Percentiles rank a stretch among this genome's conserved stretches.
These are phyloP conservation scores for Claviceps purpurea DNA, from an alignment of 2,329 filamentous ascomycete species.

Conservation along the genomic window DNA sequence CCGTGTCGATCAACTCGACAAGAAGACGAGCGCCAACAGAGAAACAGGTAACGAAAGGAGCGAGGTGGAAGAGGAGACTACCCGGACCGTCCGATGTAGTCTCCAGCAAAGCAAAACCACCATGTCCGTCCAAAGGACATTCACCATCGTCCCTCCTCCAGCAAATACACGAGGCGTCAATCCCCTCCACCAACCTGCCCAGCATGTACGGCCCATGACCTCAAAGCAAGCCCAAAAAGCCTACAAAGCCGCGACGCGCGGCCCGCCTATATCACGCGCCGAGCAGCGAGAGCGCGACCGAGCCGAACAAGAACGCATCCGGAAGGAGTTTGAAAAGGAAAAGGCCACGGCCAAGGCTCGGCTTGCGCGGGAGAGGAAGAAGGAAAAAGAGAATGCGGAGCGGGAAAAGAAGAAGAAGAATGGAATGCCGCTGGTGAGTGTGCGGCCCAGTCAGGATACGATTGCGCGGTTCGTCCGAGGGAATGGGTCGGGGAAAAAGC, in stretches of 20 bases:
- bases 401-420: conserved; percentile 35
- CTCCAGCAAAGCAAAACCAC: conserved; percentile 9
- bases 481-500: conserved; percentile 18
- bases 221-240: conserved; percentile 28
- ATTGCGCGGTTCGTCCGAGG: conserved; percentile 39
- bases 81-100: background rate
- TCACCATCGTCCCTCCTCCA: conserved; percentile 27
- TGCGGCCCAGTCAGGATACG: conserved; percentile 43
- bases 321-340: conserved; percentile 37
- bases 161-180: conserved; percentile 1
- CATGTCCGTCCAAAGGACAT: conserved; percentile 30
- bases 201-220: conserved; percentile 20
- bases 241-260: conserved; percentile 21
- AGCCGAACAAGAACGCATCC: conserved; percentile 41
- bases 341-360: conserved; percentile 34
- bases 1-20: background rate
- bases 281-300: conserved; percentile 26
- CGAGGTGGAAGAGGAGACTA: background rate
- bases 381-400: conserved; percentile 36
- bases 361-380: conserved; percentile 39
- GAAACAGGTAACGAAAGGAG: background rate
- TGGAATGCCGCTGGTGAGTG: conserved; percentile 39
- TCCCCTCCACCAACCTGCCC: background rate
- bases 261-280: conserved; percentile 25
- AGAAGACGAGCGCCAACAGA: background rate